A percentile compares a stretch with the other conserved stretches of the same genome.
These are phyloP conservation scores for Plasmodium cynomolgi DNA, from an alignment of 169 alveolate species.

Conservation along the genomic window DNA sequence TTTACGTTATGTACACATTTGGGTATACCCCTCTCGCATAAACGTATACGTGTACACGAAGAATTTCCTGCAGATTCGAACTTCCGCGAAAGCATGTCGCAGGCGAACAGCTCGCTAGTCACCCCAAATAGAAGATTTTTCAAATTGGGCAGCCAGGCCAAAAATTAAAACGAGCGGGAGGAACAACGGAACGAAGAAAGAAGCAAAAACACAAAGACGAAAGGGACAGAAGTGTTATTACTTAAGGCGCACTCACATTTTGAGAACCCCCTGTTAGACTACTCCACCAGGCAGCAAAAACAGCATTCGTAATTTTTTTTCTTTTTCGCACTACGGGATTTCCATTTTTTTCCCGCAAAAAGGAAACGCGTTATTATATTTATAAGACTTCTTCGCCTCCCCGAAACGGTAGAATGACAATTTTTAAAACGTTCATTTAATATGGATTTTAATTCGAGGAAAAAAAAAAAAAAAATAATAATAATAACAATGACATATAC, in stretches of 20 bases:
- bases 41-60: not conserved
- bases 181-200: not conserved
- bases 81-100: not conserved
- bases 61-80: not conserved
- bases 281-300: not conserved
- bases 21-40: not conserved
- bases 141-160: not conserved
- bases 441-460: constrained; percentile 75
- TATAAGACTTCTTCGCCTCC: not conserved
- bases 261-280: not conserved
- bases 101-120: not conserved
- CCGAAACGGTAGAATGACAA: not conserved
- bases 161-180: not conserved
- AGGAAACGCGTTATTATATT: not conserved
- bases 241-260: not conserved
- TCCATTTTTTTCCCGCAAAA: not conserved
- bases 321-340: not conserved
- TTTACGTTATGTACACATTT: not conserved
- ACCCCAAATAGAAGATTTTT: not conserved
- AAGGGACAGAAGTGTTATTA: not conserved
- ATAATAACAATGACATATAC: constrained; percentile 32
- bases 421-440: constrained; percentile 3
- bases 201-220: not conserved
- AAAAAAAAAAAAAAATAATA: constrained; percentile 29
- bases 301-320: not conserved